Base-by-base conservation (phyloP, 768 basidiomycete species). In the Cyclocybe cylindracea region DNA sequence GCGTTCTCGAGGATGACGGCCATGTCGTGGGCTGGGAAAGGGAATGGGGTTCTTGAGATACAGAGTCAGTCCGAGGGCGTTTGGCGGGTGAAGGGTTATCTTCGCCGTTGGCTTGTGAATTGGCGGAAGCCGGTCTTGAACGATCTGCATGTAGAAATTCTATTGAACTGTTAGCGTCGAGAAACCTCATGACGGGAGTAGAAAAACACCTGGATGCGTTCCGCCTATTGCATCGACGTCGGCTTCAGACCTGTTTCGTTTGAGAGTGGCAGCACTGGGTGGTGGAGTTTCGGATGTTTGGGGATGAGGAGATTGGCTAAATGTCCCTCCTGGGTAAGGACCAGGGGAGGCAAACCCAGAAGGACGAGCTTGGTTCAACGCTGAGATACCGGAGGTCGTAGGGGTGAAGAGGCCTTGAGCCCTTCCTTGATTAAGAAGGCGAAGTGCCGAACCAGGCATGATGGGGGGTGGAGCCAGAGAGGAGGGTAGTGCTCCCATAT, bases 371-470 rank as follows among this genome's bases (percentile, higher is more conserved):
- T 63, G 64, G 18, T 57, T 58, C 8, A 61, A 37, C 57, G 77
- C 68, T 39, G 75, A 68, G 48, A 79, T 68, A 55, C 78, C 76
- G 47, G 90, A 86, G 8, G 91, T 91, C 16, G 89, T 90, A 3
- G 90, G 90, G 19, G 90, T 91, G 65, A 91, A 91, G 29, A 92
- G 78, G 53, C 89, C 89, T 72, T 91, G 90, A 0, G 89, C 89
- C 53, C 89, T 84, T 53, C 89, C 89, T 77, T 92, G 90, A 63
- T 91, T 87, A 40, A 92, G 77, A 39, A 92, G 78, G 48, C 89
- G 86, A 44, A 92, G 83, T 24, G 90, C 90, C 39, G 90, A 91
- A 43, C 90, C 90, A 33, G 90, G 90, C 84, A 91, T 85, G 64
- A 92, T 92, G 38, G 90, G 87, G 31, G 89, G 80, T n/a, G 90